Evolutionary conservation across 2,329 filamentous ascomycete genomes (phyloP).

Genomic region (Exophiala calicioides): DNA sequence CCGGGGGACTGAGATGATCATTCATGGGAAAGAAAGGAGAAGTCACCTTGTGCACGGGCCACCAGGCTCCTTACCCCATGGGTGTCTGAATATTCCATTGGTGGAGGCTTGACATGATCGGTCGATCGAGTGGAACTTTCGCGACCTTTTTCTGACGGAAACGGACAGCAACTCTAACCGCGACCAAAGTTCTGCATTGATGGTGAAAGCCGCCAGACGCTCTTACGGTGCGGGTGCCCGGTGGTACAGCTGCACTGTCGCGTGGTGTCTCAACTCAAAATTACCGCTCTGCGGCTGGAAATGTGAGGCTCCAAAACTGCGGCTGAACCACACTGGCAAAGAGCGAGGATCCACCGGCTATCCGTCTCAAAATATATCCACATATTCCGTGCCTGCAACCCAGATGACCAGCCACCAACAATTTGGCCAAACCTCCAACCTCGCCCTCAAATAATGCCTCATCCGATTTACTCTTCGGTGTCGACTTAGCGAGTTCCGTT

Average conservation of each 20-base stretch:
- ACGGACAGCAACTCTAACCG: slow-evolving; percentile 10
- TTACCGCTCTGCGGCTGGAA: no score
- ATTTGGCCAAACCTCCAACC: no score
- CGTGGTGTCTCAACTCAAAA: neutral
- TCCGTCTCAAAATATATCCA: no score
- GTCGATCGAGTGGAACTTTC: slow-evolving; percentile 9
- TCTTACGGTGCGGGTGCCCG: neutral
- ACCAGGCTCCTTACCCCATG: slow-evolving; percentile 10
- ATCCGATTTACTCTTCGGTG: no score
- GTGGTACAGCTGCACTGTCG: neutral
- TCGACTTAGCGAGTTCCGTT: no score
- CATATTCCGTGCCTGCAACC: no score
- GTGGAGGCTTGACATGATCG: slow-evolving; percentile 12
- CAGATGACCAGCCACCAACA: no score
- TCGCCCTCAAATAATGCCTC: no score
- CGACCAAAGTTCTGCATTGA: slow-evolving; percentile 3
- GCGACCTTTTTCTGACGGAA: neutral
- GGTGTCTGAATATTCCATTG: slow-evolving; percentile 1
- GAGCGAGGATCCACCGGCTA: no score
- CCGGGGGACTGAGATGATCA: no score
- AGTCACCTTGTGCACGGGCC: slow-evolving; percentile 11
- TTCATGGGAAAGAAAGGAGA: neutral
- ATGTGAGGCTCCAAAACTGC: no score
- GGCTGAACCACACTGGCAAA: no score
- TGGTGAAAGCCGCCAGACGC: neutral